Base-by-base conservation (phyloP, 2,329 filamentous ascomycete genomes). In the Aspergillus fumigatus region DNA sequence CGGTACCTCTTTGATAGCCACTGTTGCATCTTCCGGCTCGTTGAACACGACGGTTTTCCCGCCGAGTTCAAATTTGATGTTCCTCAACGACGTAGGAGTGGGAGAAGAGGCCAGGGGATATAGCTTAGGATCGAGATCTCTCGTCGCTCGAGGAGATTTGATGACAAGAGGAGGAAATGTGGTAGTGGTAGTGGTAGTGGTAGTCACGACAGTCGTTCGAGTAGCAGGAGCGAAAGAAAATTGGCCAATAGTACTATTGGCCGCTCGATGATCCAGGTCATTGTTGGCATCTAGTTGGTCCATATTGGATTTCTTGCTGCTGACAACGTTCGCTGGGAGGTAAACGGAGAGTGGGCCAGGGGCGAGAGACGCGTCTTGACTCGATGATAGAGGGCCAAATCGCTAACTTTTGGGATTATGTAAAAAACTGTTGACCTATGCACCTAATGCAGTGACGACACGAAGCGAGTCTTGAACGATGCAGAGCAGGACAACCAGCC, bases 171-270 rank as follows among this genome's bases (percentile, higher is more conserved):
- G 91, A 49, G 93, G 92, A 63, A 94, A 95, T 17, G 80, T 74
- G 75, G 90, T 81, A 73, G 87, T 90, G 1, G 92, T 95, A 0
- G 91, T 96, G 0, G 92, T 97, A 0, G 92, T 97, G 0, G 93
- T 97, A 1, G 92, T 96, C 60, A 96, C 85, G 10, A 86, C 81
- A 0, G 84, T 87, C 10, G 84, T 86, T 66, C 84, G 82, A 11
- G 84, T 87, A 17, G 84, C 81, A 29, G 84, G 84, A 55, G 82
- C 83, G 64, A 85, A 84, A 2, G 82, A 84, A 57, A 87, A 80
- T 66, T 84, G 83, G 48, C 80, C 84, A 55, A 87, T 72, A 49
- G 82, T 80, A 58, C 67, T 65, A 41, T 66, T 67, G 10, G 68
- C 56, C n/a, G 68, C 59, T 41, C 59, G 61, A 55, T 65, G 63